A percentile compares a stretch with the other conserved stretches of the same genome.
phyloP scores from a whole-genome alignment of 2,329 filamentous ascomycete genomes.

The Sporothrix luriei region DNA sequence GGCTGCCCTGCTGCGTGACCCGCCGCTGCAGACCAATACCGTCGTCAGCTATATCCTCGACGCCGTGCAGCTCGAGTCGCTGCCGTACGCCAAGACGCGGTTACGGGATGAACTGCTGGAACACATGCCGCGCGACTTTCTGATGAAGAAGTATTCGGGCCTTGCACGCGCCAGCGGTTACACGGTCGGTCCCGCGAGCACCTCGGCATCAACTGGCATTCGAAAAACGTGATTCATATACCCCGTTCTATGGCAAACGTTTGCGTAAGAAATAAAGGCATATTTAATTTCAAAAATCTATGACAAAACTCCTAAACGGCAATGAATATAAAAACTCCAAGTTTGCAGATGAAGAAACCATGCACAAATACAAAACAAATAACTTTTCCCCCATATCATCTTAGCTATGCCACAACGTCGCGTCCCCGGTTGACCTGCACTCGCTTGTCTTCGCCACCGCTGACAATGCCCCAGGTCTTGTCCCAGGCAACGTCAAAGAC shows the following conservation, averaged over 20 bases:
- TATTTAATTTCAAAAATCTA: not conserved
- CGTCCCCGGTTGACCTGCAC: constrained; percentile 84
- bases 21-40: constrained; percentile 59
- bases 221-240: too few species aligned
- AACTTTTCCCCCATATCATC: constrained; percentile 25
- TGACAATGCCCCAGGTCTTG: constrained; percentile 81
- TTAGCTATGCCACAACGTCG: constrained; percentile 47
- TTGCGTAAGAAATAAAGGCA: constrained; percentile 1
- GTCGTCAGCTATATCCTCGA: constrained; percentile 63
- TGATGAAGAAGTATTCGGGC: constrained; percentile 38
- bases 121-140: constrained; percentile 39
- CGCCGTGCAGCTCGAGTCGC: constrained; percentile 53
- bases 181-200: not conserved
- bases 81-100: constrained; percentile 54
- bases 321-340: constrained; percentile 20
- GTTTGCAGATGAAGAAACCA: constrained; percentile 17
- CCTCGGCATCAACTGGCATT: too few species aligned
- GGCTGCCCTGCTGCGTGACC: constrained; percentile 60
- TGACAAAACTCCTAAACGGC: constrained; percentile 17
- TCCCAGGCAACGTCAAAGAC: constrained; percentile 91
- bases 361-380: constrained; percentile 23
- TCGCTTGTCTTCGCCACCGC: constrained; percentile 88
- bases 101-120: constrained; percentile 51
- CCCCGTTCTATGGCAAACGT: not conserved
- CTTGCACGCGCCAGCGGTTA: constrained; percentile 39